Base-by-base conservation (phyloP, 1,284 basidiomycete genomes). In the Cystobasidium slooffiae region DNA sequence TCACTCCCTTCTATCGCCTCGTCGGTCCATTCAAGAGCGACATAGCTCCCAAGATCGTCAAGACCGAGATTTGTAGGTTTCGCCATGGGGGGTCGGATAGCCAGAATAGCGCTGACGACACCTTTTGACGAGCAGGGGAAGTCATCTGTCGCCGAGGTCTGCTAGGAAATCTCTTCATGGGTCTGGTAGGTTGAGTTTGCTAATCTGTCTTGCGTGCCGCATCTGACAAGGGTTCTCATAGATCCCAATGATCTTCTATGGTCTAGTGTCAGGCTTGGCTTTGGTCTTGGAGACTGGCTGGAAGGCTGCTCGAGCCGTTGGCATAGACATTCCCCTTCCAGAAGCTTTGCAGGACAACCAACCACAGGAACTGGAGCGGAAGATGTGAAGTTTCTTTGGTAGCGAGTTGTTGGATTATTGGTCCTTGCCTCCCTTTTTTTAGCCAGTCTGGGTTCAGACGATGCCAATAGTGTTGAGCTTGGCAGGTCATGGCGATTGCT, bases 1-100 rank as follows among this genome's bases (percentile, higher is more conserved):
- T 89, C 79, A 86, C 86, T 4, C 83, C 87, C 0, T 88, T 88
- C 79, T 90, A 89, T 79, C 85, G 88, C 14, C 83, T 90, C 4
- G 77, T 85, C 24, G 88, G 88, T 0, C 88, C 88, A 1, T 87
- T 84, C 81, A 82, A 80, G 49, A 84, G 84, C 9, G 68, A 79
- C 0, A 75, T 64, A 12, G 86, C 86, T 0, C 82, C 84, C 6
- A 75, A 81, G 3, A 84, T 88, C 41, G 84, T 87, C 70, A 85
- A 85, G 79, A 87, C 86, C 0, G 88, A 90, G 79, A 82, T 89
- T 16, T 89, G 86, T 66, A 53, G 10, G 64, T 37, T n/a, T n/a
- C n/a, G n/a, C n/a, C n/a, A n/a, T n/a, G n/a, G n/a, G n/a, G n/a
- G n/a, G n/a, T n/a, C n/a, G n/a, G n/a, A n/a, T n/a, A n/a, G n/a